Evolutionary conservation across 139 green algal species (phyloP), one percentile per base, ranked within the genome.

Genomic region (Volvox reticuliferus): DNA sequence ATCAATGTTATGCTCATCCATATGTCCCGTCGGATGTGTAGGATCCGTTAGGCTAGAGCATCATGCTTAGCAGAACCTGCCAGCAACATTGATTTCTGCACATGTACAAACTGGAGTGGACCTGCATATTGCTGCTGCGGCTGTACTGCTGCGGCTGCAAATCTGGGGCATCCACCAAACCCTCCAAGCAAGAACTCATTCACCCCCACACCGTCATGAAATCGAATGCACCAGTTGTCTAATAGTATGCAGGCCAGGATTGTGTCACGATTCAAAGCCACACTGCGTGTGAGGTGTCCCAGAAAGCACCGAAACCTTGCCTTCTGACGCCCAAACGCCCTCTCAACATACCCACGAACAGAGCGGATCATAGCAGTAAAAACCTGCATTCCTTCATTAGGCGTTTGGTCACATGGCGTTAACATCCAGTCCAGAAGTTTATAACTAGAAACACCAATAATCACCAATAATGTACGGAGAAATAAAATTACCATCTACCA

Each of bases 171-270:
- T 61, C 76, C 32, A 9, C 32, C 1, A 6, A 82, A 1, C 2
- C 76, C 76, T n/a, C 16, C 30, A 35, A n/a, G n/a, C n/a, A 82
- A 26, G 19, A 82, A 30, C 14, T 82, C 76, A 55, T 61, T 30
- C 16, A 61, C 14, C 22, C 30, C 2, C 32, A 82, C 76, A 61
- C 32, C 33, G 76, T 82, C 76, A 2, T 61, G 26, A 1, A 12
- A 68, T 0, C 78, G 78, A 26, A 84, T 32, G 35, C 78, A 84
- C 78, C 78, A 84, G 16, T 84, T 84, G 78, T 84, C 33, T 35
- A 84, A 35, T 0, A 84, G 1, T 18, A 84, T 63, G 36, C 78
- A 84, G 12, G 78, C 78, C 0, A 84, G 18, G 22, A 84, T 84
- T 0, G 37, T 67, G 36, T 84, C 78, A 65, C 36, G 35, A 19